phyloP scores from a whole-genome alignment of 2,329 filamentous ascomycete species.

The Claviceps spartinae region DNA sequence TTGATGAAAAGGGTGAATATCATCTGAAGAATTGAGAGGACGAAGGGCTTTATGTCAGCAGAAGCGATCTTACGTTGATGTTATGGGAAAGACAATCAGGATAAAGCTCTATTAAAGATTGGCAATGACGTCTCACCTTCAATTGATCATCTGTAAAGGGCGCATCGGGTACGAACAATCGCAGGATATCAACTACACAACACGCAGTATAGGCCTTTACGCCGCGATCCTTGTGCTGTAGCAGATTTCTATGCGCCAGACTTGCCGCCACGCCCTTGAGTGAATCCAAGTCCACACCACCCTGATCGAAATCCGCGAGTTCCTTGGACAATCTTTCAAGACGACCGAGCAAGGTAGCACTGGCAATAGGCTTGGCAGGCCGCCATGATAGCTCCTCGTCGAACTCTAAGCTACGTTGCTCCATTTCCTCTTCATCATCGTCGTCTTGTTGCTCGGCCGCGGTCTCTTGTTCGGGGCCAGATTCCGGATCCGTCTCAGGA shows the following conservation, averaged over 20 bases:
- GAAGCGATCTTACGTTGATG: neutral
- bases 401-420: conserved; percentile 49
- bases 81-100: neutral
- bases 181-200: conserved; percentile 85
- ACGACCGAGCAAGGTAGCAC: conserved; percentile 67
- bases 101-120: conserved; percentile 7
- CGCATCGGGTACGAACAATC: conserved; percentile 85
- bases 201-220: conserved; percentile 80
- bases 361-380: conserved; percentile 77
- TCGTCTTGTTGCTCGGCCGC: conserved; percentile 2
- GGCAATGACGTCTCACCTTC: conserved; percentile 45
- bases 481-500: conserved; percentile 9
- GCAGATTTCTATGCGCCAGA: conserved; percentile 64
- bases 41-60: conserved; percentile 6
- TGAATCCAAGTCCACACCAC: conserved; percentile 71
- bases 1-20: conserved; percentile 85
- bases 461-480: conserved; percentile 2
- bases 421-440: conserved; percentile 6
- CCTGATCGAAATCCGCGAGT: conserved; percentile 75
- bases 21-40: conserved; percentile 41
- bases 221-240: conserved; percentile 86
- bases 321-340: conserved; percentile 73
- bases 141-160: conserved; percentile 83
- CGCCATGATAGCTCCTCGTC: conserved; percentile 81
- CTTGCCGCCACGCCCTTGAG: conserved; percentile 73